Evolutionary conservation across 345 rosid species (phyloP).

Genomic region (Raphanus sativus): DNA sequence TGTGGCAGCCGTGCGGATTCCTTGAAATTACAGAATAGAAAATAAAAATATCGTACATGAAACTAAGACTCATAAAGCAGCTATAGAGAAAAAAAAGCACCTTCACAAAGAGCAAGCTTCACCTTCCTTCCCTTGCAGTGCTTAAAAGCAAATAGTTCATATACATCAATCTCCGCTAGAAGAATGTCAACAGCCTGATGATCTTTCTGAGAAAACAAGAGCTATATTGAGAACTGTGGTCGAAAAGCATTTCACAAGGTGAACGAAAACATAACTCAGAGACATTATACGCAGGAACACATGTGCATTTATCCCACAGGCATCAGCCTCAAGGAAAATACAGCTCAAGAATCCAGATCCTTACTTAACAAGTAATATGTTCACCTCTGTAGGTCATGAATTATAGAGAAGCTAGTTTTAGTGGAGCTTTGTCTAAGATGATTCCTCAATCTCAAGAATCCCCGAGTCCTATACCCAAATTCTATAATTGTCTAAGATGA

Average conservation of each 20-base stretch:
- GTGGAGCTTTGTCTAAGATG: slow-evolving; percentile 10
- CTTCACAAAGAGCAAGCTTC: slow-evolving; percentile 98
- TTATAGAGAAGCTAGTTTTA: slow-evolving; percentile 7
- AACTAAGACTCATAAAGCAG: slow-evolving; percentile 12
- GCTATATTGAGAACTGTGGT: slow-evolving; percentile 18
- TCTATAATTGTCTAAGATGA: neutral
- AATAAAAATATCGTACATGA: neutral
- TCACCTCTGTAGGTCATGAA: slow-evolving; percentile 6
- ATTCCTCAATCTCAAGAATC: slow-evolving; percentile 13
- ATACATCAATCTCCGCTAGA: slow-evolving; percentile 93
- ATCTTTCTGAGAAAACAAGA: slow-evolving; percentile 65
- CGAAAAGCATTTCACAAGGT: slow-evolving; percentile 18
- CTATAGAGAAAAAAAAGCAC: slow-evolving; percentile 38
- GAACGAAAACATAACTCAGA: slow-evolving; percentile 15
- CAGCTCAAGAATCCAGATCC: slow-evolving; percentile 16
- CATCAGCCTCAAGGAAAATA: slow-evolving; percentile 21
- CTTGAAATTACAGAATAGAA: slow-evolving; percentile 10
- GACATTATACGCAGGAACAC: neutral
- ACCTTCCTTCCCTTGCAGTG: slow-evolving; percentile 95
- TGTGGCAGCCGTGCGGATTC: slow-evolving; percentile 3
- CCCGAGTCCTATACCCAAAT: neutral
- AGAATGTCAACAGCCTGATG: slow-evolving; percentile 99
- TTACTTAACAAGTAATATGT: neutral
- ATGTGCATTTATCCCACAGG: slow-evolving; percentile 21
- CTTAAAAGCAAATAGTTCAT: slow-evolving; percentile 97